Evolutionary conservation across 495 filamentous ascomycete genomes (phyloP), one percentile per base, ranked within the genome.

Genomic region (Podospora didyma): DNA sequence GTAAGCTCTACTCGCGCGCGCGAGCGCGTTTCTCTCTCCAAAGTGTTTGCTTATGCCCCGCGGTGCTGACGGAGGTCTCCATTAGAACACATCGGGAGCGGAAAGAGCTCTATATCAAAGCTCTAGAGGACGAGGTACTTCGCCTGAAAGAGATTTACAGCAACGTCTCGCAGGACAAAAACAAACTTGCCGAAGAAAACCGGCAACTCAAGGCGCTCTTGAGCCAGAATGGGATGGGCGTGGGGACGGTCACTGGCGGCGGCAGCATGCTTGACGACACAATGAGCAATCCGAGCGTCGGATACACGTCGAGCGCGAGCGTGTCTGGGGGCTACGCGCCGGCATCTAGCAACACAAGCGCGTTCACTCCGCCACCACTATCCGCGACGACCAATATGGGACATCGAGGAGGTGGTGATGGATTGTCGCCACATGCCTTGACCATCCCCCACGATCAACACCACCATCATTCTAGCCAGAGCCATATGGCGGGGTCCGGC

Each of bases 21-120:
- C 14, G 7, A 35, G 23, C 16, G 7, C n/a, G n/a, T n/a, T n/a
- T n/a, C n/a, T n/a, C n/a, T n/a, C n/a, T n/a, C n/a, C n/a, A n/a
- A n/a, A n/a, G n/a, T n/a, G n/a, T n/a, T 19, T 41, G 35, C 31
- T 11, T 39, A 34, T n/a, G 14, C 28, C 16, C 21, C 39, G 4
- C 10, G 12, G 39, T 34, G 42, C 48, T 55, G 44, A 49, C 35
- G 2, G 1, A 53, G 7, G 1, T 11, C 6, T 3, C 3, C 19
- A 19, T 24, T 56, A 79, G 93, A 66, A 96, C 94, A 22, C 93
- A 97, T 74, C 92, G 94, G 46, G 94, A 98, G 72, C 87, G 94
- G 56, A 97, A 97, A 69, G 94, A 97, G 73, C 82, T 88, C 63
- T 97, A 97, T 67, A 93, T 96, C 79, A 90, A 90, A 70, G 81